A percentile compares a stretch with the other conserved stretches of the same genome.
These are phyloP conservation scores for Colletotrichum falcatum DNA, from an alignment of 2,329 filamentous ascomycete genomes.

Conservation along the genomic window DNA sequence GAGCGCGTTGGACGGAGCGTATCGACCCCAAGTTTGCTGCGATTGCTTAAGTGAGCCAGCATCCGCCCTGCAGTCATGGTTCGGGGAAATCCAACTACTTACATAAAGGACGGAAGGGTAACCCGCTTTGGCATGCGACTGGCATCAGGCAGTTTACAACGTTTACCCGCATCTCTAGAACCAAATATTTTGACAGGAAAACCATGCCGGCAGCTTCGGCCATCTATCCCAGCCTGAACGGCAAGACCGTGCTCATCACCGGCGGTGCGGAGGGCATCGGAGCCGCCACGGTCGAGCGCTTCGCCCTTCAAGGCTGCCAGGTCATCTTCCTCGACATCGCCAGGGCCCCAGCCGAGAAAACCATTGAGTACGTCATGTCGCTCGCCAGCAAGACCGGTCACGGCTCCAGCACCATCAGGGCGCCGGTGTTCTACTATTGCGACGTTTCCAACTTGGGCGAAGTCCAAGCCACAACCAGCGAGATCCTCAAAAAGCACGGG, in stretches of 20 bases:
- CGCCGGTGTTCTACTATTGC: not conserved
- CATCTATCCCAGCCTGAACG: slow-evolving; percentile 56
- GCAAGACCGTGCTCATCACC: slow-evolving; percentile 56
- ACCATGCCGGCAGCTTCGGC: slow-evolving; percentile 43
- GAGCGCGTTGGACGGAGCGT: too few species aligned
- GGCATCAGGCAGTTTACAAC: not conserved
- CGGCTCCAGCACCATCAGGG: not conserved
- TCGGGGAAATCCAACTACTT: not conserved
- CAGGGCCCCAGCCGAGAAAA: slow-evolving; percentile 47
- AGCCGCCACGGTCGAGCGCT: slow-evolving; percentile 57
- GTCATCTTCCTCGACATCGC: slow-evolving; percentile 59
- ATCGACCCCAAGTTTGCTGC: not conserved
- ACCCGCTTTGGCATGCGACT: not conserved
- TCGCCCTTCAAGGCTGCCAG: slow-evolving; percentile 57
- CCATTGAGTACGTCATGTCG: slow-evolving; percentile 43
- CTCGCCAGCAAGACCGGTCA: not conserved
- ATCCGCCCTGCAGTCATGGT: not conserved
- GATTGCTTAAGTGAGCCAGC: too few species aligned
- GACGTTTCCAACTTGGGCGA: not conserved
- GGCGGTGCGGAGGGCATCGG: slow-evolving; percentile 62
- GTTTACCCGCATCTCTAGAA: not conserved
- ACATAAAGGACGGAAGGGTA: not conserved
- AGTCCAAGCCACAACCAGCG: not conserved
- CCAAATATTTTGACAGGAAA: not conserved
- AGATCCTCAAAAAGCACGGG: not conserved